Evolutionary conservation across 148 eudicot genomes (phyloP), one percentile per base, ranked within the genome.

Genomic region (Chenopodium album): DNA sequence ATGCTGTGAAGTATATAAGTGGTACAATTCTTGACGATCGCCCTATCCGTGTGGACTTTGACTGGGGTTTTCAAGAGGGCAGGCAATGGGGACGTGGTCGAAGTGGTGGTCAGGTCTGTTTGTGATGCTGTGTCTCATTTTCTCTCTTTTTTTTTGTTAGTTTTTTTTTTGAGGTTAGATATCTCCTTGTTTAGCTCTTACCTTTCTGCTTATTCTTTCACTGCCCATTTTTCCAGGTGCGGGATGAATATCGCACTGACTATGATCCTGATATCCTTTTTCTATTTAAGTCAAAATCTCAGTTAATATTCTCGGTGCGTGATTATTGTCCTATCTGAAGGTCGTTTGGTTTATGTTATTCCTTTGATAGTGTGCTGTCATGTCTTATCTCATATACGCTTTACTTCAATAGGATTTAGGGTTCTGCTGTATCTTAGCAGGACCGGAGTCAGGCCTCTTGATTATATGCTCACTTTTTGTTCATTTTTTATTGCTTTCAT

Each of bases 231-330:
- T 72, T 86, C 76, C 87, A 95, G 99, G 98, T 95, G 20, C 94
- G 98, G 54, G 99, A 95, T 89, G 99, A 95, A 88, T 95, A 95
- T 83, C 97, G 98, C 82, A 95, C 98, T 7, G 98, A 95, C 80
- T 95, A 95, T 72, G 98, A 95, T 88, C 99, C 99, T 87, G 99
- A 95, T 93, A 95, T 95, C 99, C 99, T 95, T 93, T 46, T 22
- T 28, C 76, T 3, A 47, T 41, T 80, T 75, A 78, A 41, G 26
- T 52, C 46, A 31, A 17, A 31, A 1, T 68, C 34, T 59, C 11
- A 41, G 3, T 73, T 79, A 26, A 34, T 71, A 47, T 63, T 44
- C n/a, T 63, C 44, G 23, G 17, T 50, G 50, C 37, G 4, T 79
- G 47, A 22, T 69, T 44, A 19, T 72, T 77, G 11, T 28, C 74